Percentiles rank a stretch among this genome's conserved stretches.
Conservation (phyloP, 2,329 filamentous ascomycete species). For the Penicillium sp. region DNA sequence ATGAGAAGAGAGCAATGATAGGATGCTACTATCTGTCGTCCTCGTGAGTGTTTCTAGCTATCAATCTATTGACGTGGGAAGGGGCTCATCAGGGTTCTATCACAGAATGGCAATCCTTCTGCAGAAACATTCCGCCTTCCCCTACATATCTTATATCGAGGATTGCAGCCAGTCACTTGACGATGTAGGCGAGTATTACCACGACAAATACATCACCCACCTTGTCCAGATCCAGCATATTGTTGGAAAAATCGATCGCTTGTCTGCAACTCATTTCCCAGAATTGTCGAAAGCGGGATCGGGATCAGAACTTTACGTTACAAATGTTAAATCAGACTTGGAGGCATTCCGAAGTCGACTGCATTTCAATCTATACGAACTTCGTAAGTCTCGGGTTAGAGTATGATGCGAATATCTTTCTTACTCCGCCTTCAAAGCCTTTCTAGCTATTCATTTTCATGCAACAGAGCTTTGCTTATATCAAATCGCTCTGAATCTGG, state of each 20-base stretch:
- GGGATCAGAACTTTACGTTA: constrained; percentile 31
- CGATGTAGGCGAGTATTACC: constrained; percentile 31
- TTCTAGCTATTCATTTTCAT: constrained; percentile 42
- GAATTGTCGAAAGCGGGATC: constrained; percentile 18
- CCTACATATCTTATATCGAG: constrained; percentile 37
- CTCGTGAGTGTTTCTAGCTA: constrained; percentile 30
- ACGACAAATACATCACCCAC: constrained; percentile 38
- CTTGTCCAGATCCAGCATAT: constrained; percentile 40
- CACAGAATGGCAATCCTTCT: constrained; percentile 36
- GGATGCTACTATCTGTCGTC: constrained; percentile 47
- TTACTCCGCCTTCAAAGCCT: constrained; percentile 28
- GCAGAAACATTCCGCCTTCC: constrained; percentile 41
- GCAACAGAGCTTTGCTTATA: constrained; percentile 42
- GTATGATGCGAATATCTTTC: background rate
- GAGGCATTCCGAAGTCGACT: constrained; percentile 32
- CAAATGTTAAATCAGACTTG: constrained; percentile 32
- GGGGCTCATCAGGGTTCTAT: background rate
- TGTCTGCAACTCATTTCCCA: constrained; percentile 15
- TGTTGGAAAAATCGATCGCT: constrained; percentile 39
- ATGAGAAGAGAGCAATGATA: constrained; percentile 46
- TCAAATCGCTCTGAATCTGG: constrained; percentile 37
- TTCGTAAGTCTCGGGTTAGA: constrained; percentile 5
- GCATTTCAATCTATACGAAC: constrained; percentile 20
- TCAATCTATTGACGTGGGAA: background rate
- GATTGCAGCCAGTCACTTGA: constrained; percentile 36